Conservation (phyloP, 169 alveolate species). For the Plasmodium sp. region DNA sequence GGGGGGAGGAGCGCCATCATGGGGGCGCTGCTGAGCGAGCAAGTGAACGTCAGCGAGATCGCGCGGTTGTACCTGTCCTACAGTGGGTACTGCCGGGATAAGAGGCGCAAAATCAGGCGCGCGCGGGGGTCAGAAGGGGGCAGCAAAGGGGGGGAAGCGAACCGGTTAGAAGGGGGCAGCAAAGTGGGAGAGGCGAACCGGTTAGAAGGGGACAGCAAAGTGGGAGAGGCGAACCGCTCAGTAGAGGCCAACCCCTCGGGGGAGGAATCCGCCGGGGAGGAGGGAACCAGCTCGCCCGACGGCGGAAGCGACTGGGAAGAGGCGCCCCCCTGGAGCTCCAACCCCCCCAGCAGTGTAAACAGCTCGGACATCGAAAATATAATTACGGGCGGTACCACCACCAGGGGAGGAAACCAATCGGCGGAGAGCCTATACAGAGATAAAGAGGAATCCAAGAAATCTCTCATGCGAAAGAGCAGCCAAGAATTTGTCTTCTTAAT, state of each 20-base stretch:
- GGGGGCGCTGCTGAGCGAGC: neutral
- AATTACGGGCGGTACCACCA: neutral
- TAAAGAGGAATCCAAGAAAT: conserved; percentile 22
- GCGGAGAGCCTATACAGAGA: conserved; percentile 8
- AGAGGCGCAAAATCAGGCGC: conserved; percentile 12
- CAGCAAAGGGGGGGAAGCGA: neutral
- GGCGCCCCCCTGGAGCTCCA: neutral
- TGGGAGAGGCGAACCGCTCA: neutral
- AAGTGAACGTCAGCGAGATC: conserved; percentile 20
- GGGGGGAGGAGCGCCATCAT: neutral
- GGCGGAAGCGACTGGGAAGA: neutral
- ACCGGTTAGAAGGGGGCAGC: no score
- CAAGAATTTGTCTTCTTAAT: conserved; percentile 24
- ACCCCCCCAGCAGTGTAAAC: conserved; percentile 23
- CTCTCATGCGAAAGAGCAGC: conserved; percentile 30
- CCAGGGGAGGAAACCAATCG: neutral
- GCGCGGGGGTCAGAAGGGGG: neutral
- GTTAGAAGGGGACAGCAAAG: no score
- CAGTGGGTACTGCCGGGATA: conserved; percentile 11
- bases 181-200: neutral
- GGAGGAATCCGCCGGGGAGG: neutral
- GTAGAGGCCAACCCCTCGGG: neutral
- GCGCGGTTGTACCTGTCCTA: conserved; percentile 37
- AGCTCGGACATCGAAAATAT: conserved; percentile 64
- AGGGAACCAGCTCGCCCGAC: neutral